Base-by-base conservation (phyloP, 371 early-diverging fungal species). In the Batrachochytrium dendrobatidis region DNA sequence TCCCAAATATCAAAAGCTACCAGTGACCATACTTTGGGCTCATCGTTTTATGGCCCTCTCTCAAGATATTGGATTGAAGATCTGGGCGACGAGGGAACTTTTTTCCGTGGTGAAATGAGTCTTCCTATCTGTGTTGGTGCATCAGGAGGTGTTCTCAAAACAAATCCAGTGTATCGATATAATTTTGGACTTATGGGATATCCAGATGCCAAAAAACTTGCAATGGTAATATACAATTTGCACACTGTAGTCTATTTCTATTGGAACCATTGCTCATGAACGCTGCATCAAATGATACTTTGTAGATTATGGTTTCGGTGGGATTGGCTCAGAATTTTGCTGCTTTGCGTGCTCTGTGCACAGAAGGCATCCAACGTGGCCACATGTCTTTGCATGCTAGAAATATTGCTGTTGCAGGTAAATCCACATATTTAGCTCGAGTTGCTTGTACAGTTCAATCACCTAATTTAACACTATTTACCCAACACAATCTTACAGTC, bases 241-340 rank as follows among this genome's bases (percentile, higher is more conserved):
- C 20, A 44, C 26, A 2, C 24, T 30, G 34, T 55, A 6, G 22
- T 45, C 33, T 55, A 17, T 20, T 1, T 39, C 15, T 15, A n/a
- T n/a, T 12, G 15, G 15, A 33, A 12, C 32, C 25, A 5, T 4
- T 53, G 8, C 25, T 53, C 29, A 20, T 24, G n/a, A 20, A 8
- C 31, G 28, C 5, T 32, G n/a, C 31, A 39, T n/a, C 39, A n/a
- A 39, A n/a, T n/a, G 39, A n/a, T 39, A n/a, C 39, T 15, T 15
- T n/a, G 39, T 55, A 79, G 74, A 69, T 73, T 0, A 74, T 85
- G 79, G 80, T 71, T 7, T 76, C 77, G 5, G 77, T 85, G 22
- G 86, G 86, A 0, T 65, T 86, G 25, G 84, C 86, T 4, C 85
- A 83, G 60, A 86, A 86, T 70, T 85, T 86, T 76, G 86, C 86